Conservation (phyloP, 2,329 filamentous ascomycete species). For the Colletotrichum somersetense region DNA sequence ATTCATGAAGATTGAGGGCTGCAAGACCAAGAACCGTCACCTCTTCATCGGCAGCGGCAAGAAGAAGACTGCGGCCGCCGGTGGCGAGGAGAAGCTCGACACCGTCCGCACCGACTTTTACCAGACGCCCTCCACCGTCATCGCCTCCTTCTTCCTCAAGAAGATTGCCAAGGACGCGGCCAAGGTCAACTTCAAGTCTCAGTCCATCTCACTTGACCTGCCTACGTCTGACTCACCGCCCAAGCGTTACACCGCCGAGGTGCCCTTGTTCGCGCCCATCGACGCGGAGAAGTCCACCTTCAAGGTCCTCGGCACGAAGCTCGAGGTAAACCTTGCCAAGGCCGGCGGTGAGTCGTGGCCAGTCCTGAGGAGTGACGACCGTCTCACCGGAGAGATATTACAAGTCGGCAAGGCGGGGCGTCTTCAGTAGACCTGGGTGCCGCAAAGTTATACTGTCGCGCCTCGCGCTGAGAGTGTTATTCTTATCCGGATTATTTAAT, state of each 20-base stretch:
- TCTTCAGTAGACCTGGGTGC: constrained; percentile 24
- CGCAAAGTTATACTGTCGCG: background rate
- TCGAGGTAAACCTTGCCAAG: constrained; percentile 81
- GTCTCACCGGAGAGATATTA: constrained; percentile 79
- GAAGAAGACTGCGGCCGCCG: constrained; percentile 65
- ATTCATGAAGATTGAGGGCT: constrained; percentile 96
- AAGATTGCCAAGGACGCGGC: constrained; percentile 90
- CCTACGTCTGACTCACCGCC: constrained; percentile 81
- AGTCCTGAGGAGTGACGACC: constrained; percentile 83
- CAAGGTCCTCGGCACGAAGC: constrained; percentile 89
- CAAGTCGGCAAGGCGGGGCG: constrained; percentile 86
- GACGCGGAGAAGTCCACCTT: constrained; percentile 80
- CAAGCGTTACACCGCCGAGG: constrained; percentile 82
- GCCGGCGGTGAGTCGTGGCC: constrained; percentile 86
- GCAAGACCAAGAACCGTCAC: constrained; percentile 84
- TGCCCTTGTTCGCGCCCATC: constrained; percentile 83
- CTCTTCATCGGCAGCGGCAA: constrained; percentile 85
- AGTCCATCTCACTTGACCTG: constrained; percentile 80
- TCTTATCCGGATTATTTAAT: background rate
- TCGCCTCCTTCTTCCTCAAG: constrained; percentile 94
- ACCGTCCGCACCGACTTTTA: constrained; percentile 93
- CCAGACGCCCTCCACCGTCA: constrained; percentile 87
- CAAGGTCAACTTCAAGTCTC: constrained; percentile 75
- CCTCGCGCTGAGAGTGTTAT: background rate
- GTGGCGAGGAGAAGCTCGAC: constrained; percentile 80